Percentiles rank a stretch among this genome's conserved stretches.
Conservation (phyloP, 2,329 filamentous ascomycete species). For the Colletotrichum australisinense region DNA sequence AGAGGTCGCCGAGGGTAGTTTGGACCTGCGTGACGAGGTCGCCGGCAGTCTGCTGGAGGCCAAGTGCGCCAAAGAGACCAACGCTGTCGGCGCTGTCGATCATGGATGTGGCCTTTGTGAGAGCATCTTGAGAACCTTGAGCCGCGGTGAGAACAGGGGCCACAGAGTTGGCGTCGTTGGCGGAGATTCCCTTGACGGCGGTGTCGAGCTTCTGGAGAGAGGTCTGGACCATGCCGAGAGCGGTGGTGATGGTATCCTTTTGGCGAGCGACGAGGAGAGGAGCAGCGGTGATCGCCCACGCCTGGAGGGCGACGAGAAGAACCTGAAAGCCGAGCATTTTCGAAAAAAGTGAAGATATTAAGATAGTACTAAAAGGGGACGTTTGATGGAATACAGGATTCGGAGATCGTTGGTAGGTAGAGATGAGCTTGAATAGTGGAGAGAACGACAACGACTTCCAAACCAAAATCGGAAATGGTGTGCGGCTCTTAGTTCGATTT, state of each 20-base stretch:
- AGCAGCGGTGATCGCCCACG: constrained; percentile 28
- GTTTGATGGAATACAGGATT: neutral
- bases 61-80: constrained; percentile 23
- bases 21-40: constrained; percentile 13
- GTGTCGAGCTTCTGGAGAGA: constrained; percentile 27
- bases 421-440: neutral
- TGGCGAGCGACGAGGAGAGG: constrained; percentile 16
- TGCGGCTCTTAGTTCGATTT: constrained; percentile 22
- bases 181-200: constrained; percentile 15
- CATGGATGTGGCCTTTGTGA: constrained; percentile 4
- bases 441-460: constrained; percentile 5
- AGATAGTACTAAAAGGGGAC: neutral
- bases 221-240: constrained; percentile 14
- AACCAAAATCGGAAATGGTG: neutral
- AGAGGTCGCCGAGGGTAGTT: constrained; percentile 29
- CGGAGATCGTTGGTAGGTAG: neutral
- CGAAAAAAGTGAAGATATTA: neutral
- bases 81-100: constrained; percentile 17
- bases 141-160: constrained; percentile 23
- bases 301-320: constrained; percentile 26
- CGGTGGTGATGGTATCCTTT: constrained; percentile 17
- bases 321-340: constrained; percentile 19
- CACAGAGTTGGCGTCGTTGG: constrained; percentile 16
- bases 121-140: constrained; percentile 2
- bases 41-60: constrained; percentile 26